These are phyloP conservation scores for Aspergillus olivimuriae DNA, from an alignment of 495 filamentous ascomycete genomes.

Conservation along the genomic window DNA sequence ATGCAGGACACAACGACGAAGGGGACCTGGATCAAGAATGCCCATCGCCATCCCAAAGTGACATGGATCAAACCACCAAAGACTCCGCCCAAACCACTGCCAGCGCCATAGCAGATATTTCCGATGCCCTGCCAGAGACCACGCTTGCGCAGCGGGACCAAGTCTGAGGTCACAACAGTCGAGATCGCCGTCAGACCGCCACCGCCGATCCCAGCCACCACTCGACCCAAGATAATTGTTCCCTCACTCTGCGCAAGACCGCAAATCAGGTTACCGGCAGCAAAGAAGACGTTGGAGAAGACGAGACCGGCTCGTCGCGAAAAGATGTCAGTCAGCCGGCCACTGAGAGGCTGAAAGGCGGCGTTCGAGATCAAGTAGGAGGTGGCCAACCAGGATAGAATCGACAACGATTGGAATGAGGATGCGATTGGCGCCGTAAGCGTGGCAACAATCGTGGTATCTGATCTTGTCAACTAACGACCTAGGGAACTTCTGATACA, in stretches of 20 bases:
- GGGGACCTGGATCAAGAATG: slow-evolving; percentile 79
- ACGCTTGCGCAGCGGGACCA: slow-evolving; percentile 75
- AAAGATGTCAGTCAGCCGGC: slow-evolving; percentile 85
- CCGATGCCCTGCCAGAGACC: slow-evolving; percentile 83
- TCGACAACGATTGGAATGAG: slow-evolving; percentile 74
- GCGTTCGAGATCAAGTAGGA: slow-evolving; percentile 89
- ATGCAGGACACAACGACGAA: slow-evolving; percentile 54
- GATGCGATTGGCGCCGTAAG: slow-evolving; percentile 79
- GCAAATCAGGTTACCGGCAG: slow-evolving; percentile 75
- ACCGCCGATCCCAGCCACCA: slow-evolving; percentile 80
- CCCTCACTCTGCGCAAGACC: slow-evolving; percentile 66
- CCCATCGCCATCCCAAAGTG: slow-evolving; percentile 63
- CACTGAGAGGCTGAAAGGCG: slow-evolving; percentile 77
- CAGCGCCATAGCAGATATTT: slow-evolving; percentile 69
- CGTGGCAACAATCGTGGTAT: slow-evolving; percentile 80
- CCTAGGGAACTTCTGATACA: background rate
- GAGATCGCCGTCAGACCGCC: slow-evolving; percentile 77
- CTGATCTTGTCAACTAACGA: slow-evolving; percentile 25
- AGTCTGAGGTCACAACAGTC: slow-evolving; percentile 74
- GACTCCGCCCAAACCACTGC: slow-evolving; percentile 52
- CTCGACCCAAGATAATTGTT: slow-evolving; percentile 71
- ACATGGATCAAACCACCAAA: slow-evolving; percentile 85
- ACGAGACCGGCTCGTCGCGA: slow-evolving; percentile 70
- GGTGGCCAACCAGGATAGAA: slow-evolving; percentile 86
- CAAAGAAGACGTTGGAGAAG: slow-evolving; percentile 76